Evolutionary conservation across 1,284 basidiomycete species (phyloP), one percentile per base, ranked within the genome.

Genomic region (Bondarzewia mesenterica): DNA sequence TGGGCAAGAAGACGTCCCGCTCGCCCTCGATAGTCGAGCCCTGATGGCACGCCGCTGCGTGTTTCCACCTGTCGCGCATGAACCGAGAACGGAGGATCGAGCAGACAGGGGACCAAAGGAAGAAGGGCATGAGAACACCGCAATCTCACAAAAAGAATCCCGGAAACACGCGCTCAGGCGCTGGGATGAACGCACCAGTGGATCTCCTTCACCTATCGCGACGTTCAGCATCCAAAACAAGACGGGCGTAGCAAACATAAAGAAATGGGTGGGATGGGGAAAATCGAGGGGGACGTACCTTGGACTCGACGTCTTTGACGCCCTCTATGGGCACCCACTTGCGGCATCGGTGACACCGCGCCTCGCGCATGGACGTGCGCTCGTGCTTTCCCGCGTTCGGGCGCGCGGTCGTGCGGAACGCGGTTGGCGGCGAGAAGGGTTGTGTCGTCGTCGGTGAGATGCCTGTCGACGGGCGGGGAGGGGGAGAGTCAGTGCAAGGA

Each of bases 351-450:
- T 90, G 85, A 56, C 89, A 91, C 57, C 75, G 77, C 2, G 85
- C 89, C 57, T 90, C 77, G 46, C 75, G 68, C 49, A 89, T 70
- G 23, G 65, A 55, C 2, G 64, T 54, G 50, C 80, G 78, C 58
- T 89, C 83, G 42, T 75, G 73, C 59, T 81, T 84, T 18, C 69
- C 69, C 1, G 73, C 60, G 35, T 72, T 65, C 5, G 59, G 61
- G 26, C 83, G 73, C 1, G 60, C 44, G 2, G 68, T 60, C 15
- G 65, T 63, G n/a, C 81, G 77, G 61, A 86, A 85, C 1, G 71
- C 72, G 22, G 73, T 60, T 1, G 88, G 88, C 0, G 88, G 89
- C 4, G 84, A 87, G 63, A 89, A 88, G 1, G 89, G 88, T 1
- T 68, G 72, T 0, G 75, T 77, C 2, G 78, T 74, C 10, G 66